phyloP scores from a whole-genome alignment of 176 grass and related monocot species.

The Rhynchospora pubera region DNA sequence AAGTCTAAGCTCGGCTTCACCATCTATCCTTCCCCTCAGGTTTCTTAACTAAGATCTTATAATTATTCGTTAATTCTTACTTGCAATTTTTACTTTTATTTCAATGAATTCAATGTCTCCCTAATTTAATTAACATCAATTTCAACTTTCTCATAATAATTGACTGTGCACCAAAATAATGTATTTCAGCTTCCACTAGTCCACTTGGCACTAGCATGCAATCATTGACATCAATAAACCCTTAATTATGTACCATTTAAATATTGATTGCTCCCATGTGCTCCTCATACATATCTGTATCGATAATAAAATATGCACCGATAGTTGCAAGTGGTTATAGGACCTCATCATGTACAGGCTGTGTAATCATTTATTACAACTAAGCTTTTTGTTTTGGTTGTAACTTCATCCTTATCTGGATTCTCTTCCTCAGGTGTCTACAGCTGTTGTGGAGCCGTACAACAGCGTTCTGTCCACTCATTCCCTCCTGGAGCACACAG shows the following conservation, averaged over 20 bases:
- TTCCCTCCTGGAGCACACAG: constrained; percentile 96
- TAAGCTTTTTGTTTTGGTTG: background rate
- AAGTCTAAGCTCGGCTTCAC: constrained; percentile 99
- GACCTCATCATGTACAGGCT: background rate
- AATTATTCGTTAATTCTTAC: too few relatives aligned
- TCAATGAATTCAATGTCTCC: too few relatives aligned
- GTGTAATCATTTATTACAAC: background rate
- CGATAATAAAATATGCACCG: too few relatives aligned
- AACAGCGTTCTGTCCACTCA: constrained; percentile 98
- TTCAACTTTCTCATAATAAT: too few relatives aligned
- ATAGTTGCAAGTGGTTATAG: too few relatives aligned
- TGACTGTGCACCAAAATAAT: too few relatives aligned
- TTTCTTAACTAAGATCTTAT: background rate
- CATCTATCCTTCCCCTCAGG: constrained; percentile 96
- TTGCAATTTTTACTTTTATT: too few relatives aligned
- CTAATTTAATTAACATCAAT: too few relatives aligned
- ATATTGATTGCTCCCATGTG: too few relatives aligned
- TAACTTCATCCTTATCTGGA: background rate
- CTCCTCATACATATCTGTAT: too few relatives aligned
- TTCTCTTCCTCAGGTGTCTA: constrained; percentile 51
- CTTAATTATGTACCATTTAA: too few relatives aligned
- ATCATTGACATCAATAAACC: background rate
- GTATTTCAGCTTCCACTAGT: background rate
- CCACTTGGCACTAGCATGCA: background rate
- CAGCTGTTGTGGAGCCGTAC: constrained; percentile 98